Percentiles rank a stretch among this genome's conserved stretches.
These are phyloP conservation scores for Saccharomyces hybrid DNA, from an alignment of 1,139 yeast species.

Conservation along the genomic window DNA sequence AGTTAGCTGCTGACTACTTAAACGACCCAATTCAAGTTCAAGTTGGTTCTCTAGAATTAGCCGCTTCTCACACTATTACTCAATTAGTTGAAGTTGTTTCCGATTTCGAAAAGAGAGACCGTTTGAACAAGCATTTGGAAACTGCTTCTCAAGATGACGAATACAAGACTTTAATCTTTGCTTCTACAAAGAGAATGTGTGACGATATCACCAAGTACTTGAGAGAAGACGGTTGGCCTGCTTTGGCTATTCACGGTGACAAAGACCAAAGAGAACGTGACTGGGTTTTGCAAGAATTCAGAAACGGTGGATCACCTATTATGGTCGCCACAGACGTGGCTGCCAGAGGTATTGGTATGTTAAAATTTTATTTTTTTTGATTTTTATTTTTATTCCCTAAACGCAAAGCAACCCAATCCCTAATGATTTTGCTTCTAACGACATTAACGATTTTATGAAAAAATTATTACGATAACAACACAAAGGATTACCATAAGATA, in stretches of 20 bases:
- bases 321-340: conserved; percentile 99
- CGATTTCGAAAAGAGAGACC: conserved; percentile 91
- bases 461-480: not conserved
- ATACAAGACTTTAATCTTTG: conserved; percentile 77
- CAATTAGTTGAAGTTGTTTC: conserved; percentile 87
- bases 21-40: conserved; percentile 93
- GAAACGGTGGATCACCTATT: conserved; percentile 84
- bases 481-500: too few relatives aligned
- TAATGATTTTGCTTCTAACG: not conserved
- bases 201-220: conserved; percentile 88
- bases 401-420: not conserved
- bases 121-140: conserved; percentile 76
- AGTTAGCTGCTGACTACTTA: conserved; percentile 83
- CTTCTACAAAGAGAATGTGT: conserved; percentile 95
- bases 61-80: conserved; percentile 94
- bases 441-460: not conserved
- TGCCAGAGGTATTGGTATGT: conserved; percentile 99
- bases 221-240: conserved; percentile 98
- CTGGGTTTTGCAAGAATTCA: conserved; percentile 93
- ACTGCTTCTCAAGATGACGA: conserved; percentile 69
- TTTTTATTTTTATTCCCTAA: not conserved
- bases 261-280: conserved; percentile 97
- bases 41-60: conserved; percentile 87
- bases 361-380: conserved; percentile 23
- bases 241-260: conserved; percentile 98